Evolutionary conservation across 169 alveolate genomes (phyloP).

Genomic region (Cryptosporidium sp.): DNA sequence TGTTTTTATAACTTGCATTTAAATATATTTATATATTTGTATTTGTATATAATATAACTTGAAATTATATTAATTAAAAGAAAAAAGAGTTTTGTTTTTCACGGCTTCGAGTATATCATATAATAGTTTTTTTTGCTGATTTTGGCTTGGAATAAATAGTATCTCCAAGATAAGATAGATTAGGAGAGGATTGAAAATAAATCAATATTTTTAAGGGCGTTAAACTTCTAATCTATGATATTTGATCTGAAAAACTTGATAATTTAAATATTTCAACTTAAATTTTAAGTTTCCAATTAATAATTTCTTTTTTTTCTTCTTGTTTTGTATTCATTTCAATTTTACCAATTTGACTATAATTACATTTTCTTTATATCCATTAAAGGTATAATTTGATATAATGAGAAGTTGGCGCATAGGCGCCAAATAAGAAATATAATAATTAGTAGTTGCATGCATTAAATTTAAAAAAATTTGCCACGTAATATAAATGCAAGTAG

Average conservation of each 20-base stretch:
- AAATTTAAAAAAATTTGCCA: background rate
- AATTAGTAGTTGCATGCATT: constrained; percentile 23
- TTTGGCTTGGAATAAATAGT: background rate
- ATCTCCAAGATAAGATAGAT: background rate
- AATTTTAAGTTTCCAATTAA: background rate
- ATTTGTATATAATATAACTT: background rate
- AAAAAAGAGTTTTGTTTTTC: background rate
- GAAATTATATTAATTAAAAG: background rate
- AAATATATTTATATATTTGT: background rate
- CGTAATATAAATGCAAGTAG: constrained; percentile 2
- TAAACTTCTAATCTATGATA: background rate
- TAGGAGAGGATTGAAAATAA: background rate
- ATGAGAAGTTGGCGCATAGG: constrained; percentile 11
- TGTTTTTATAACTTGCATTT: background rate
- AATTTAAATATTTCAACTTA: background rate
- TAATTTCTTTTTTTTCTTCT: too few species aligned
- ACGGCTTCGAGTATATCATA: background rate
- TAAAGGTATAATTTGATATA: constrained; percentile 9
- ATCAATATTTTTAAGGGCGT: too few species aligned
- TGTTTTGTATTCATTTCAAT: background rate
- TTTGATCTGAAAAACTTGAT: background rate
- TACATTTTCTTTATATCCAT: constrained; percentile 13
- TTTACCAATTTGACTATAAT: background rate
- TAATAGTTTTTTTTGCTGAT: too few species aligned
- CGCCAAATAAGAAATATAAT: background rate